Conservation (phyloP, 495 filamentous ascomycete genomes). For the Clohesyomyces aquaticus region DNA sequence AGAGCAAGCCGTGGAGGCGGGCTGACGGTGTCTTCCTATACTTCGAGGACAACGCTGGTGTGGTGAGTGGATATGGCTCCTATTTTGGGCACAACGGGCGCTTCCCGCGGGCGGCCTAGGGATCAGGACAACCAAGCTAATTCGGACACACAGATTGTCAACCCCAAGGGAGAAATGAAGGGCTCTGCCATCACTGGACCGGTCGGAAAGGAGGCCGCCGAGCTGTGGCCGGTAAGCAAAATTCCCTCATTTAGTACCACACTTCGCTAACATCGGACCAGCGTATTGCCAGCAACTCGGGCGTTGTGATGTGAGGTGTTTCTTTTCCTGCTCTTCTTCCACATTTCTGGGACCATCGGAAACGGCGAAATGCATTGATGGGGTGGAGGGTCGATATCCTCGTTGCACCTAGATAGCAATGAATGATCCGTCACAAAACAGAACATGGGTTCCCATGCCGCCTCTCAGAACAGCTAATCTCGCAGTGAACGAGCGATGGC, state of each 20-base stretch:
- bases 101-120: background rate
- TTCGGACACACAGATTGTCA: constrained; percentile 76
- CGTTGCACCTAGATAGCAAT: constrained; percentile 33
- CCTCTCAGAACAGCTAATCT: too few relatives aligned
- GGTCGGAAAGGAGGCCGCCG: constrained; percentile 99
- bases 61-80: constrained; percentile 61
- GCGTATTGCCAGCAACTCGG: constrained; percentile 99
- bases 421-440: constrained; percentile 23
- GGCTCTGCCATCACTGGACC: constrained; percentile 98
- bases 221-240: constrained; percentile 89
- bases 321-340: constrained; percentile 41
- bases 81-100: background rate
- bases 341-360: constrained; percentile 31
- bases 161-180: constrained; percentile 99
- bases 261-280: constrained; percentile 43
- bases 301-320: constrained; percentile 93
- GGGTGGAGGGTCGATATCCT: constrained; percentile 15
- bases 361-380: constrained; percentile 40
- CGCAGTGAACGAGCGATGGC: too few relatives aligned
- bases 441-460: background rate
- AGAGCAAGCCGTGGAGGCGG: constrained; percentile 99
- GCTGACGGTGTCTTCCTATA: constrained; percentile 97
- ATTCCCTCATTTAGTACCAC: background rate
- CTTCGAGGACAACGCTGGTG: constrained; percentile 99
- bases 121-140: constrained; percentile 16